A percentile compares a stretch with the other conserved stretches of the same genome.
These are phyloP conservation scores for Phytopythium boreale DNA, from an alignment of 352 stramenopile genomes.

Conservation along the genomic window DNA sequence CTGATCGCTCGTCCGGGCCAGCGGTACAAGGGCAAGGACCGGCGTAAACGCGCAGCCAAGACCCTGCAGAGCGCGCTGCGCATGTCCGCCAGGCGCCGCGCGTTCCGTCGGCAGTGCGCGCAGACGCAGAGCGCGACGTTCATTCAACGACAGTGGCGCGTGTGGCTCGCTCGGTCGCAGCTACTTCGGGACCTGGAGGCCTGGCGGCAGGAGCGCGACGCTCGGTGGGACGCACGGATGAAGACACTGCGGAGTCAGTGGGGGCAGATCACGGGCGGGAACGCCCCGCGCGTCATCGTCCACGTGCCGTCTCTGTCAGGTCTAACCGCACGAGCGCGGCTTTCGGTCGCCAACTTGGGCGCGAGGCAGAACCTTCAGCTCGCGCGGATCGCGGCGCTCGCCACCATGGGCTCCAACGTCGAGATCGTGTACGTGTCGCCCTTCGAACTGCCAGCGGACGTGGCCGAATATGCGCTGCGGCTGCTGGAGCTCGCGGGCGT, in stretches of 20 bases:
- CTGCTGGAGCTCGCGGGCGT: conserved; percentile 79
- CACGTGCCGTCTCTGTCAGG: conserved; percentile 79
- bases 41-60: conserved; percentile 53
- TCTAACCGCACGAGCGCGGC: conserved; percentile 57
- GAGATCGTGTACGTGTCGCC: conserved; percentile 88
- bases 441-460: conserved; percentile 71
- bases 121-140: conserved; percentile 38
- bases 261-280: conserved; percentile 35
- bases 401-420: conserved; percentile 66
- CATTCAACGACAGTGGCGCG: conserved; percentile 65
- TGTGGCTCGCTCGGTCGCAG: conserved; percentile 38
- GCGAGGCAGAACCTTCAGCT: conserved; percentile 85
- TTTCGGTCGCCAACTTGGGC: conserved; percentile 64
- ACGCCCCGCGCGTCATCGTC: conserved; percentile 56
- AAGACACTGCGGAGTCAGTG: conserved; percentile 44
- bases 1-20: conserved; percentile 66
- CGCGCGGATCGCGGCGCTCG: conserved; percentile 54
- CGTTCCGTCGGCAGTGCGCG: conserved; percentile 39
- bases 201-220: conserved; percentile 32
- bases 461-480: conserved; percentile 83
- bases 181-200: conserved; percentile 36
- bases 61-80: conserved; percentile 72
- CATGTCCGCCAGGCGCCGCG: conserved; percentile 50
- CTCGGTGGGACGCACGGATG: conserved; percentile 50
- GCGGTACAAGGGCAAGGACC: conserved; percentile 75